These are phyloP conservation scores for Perkinsus olseni DNA, from an alignment of 169 alveolate genomes.

Conservation along the genomic window DNA sequence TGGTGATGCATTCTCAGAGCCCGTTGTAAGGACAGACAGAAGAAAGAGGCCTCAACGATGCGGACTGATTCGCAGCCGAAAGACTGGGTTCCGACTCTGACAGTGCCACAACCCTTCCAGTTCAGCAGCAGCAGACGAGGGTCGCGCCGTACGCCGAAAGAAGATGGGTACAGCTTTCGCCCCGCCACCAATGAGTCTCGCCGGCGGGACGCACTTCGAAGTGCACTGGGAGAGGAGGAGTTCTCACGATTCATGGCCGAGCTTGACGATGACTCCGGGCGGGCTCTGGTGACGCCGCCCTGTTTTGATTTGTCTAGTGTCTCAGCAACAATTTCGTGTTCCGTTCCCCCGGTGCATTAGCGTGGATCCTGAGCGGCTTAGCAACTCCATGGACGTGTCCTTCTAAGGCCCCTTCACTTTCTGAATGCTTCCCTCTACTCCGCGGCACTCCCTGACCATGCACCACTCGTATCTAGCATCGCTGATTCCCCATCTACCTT, in stretches of 20 bases:
- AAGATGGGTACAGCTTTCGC: neutral
- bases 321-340: too few relatives aligned
- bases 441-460: neutral
- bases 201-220: neutral
- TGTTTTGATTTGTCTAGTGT: too few relatives aligned
- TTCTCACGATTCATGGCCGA: neutral
- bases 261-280: neutral
- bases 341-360: too few relatives aligned
- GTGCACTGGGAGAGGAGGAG: neutral
- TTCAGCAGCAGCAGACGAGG: neutral
- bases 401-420: neutral
- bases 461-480: neutral
- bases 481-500: neutral
- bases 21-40: neutral
- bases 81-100: neutral
- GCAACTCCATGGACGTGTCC: neutral
- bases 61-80: neutral
- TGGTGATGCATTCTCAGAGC: neutral
- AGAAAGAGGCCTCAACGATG: neutral
- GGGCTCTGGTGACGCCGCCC: too few relatives aligned
- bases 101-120: neutral
- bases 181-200: neutral
- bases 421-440: neutral
- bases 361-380: too few relatives aligned
- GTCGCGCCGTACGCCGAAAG: neutral